Conservation (phyloP, 495 filamentous ascomycete species). For the Elaphomyces granulatus region DNA sequence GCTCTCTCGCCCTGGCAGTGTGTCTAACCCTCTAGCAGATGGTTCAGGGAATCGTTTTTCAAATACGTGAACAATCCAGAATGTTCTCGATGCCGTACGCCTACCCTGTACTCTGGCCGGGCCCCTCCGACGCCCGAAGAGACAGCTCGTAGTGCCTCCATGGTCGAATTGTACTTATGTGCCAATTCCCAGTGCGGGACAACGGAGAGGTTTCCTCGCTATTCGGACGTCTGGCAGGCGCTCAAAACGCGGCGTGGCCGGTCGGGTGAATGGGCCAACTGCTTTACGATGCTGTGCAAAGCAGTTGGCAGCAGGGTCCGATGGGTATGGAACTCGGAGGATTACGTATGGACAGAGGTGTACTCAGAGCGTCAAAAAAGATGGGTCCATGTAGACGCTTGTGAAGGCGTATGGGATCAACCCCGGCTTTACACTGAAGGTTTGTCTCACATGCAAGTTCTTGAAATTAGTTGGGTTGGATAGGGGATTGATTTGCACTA, state of each 20-base stretch:
- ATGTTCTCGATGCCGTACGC: conserved; percentile 63
- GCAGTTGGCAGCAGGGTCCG: conserved; percentile 81
- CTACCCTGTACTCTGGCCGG: conserved; percentile 71
- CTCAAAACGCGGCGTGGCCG: conserved; percentile 73
- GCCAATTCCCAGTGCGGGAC: conserved; percentile 51
- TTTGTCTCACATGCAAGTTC: conserved; percentile 18
- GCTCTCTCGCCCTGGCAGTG: conserved; percentile 11
- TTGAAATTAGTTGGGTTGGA: too few relatives aligned
- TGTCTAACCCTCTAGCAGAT: conserved; percentile 37
- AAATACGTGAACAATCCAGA: conserved; percentile 91
- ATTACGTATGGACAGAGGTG: conserved; percentile 95
- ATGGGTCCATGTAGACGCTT: conserved; percentile 95
- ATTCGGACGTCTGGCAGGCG: conserved; percentile 90
- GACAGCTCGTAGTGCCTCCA: conserved; percentile 66
- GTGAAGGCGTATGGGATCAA: conserved; percentile 92
- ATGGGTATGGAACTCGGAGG: conserved; percentile 98
- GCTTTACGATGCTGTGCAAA: conserved; percentile 96
- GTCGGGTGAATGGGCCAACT: conserved; percentile 94
- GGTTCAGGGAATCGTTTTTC: conserved; percentile 94
- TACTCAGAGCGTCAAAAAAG: conserved; percentile 87
- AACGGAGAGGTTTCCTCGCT: conserved; percentile 84
- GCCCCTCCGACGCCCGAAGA: conserved; percentile 79
- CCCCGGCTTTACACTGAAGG: conserved; percentile 86
- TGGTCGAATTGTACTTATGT: conserved; percentile 84
- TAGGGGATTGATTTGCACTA: too few relatives aligned